phyloP scores from a whole-genome alignment of 257 asterid genomes.

The Leonotis leonurus region DNA sequence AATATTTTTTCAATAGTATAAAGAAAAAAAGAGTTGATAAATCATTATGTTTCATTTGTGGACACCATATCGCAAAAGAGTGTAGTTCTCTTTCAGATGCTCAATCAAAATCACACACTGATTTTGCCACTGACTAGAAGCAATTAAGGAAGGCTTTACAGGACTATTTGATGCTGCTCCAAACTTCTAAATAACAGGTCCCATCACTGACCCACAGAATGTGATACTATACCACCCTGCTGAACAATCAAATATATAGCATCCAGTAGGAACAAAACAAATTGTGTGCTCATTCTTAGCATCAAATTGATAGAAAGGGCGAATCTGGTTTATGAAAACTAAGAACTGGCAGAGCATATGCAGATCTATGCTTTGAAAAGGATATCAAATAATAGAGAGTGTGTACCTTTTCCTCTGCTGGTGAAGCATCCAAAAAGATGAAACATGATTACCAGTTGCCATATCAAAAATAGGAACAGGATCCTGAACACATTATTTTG shows the following conservation, averaged over 20 bases:
- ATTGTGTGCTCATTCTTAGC: constrained; percentile 2
- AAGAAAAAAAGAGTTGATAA: not conserved
- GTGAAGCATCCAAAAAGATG: constrained; percentile 92
- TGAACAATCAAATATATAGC: not conserved
- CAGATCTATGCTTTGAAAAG: not conserved
- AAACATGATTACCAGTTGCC: constrained; percentile 57
- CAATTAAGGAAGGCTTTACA: not conserved
- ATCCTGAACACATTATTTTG: constrained; percentile 44
- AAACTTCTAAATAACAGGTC: not conserved
- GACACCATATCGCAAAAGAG: not conserved
- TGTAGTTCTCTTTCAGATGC: constrained; percentile 1
- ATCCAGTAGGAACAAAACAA: not conserved
- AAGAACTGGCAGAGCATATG: not conserved
- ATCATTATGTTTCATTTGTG: not conserved
- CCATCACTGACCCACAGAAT: not conserved
- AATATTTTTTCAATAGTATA: not conserved
- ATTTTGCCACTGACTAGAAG: not conserved
- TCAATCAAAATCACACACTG: not conserved
- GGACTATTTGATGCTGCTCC: not conserved
- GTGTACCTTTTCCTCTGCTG: constrained; percentile 73
- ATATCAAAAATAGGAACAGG: constrained; percentile 79
- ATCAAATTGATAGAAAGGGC: not conserved
- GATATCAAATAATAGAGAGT: not conserved
- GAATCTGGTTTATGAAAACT: not conserved
- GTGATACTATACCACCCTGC: not conserved